Conservation (phyloP, 345 rosid species). For the Xanthoceras sorbifolium region DNA sequence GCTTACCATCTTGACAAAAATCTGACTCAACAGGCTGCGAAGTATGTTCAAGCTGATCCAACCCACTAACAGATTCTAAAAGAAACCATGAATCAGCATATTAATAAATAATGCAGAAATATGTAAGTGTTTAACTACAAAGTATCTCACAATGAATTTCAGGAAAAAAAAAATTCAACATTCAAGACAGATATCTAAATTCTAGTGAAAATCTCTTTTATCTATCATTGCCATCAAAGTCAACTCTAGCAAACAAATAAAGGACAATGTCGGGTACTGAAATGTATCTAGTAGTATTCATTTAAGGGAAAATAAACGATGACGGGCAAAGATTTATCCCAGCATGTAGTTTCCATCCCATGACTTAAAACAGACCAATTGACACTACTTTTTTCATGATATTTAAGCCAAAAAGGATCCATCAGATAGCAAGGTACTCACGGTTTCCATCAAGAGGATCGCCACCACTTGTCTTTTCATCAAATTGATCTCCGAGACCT, state of each 20-base stretch:
- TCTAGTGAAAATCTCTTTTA: background rate
- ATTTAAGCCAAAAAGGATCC: background rate
- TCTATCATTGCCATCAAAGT: background rate
- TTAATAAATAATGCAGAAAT: background rate
- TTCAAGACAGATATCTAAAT: background rate
- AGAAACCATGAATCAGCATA: background rate
- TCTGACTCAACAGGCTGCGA: constrained; percentile 59
- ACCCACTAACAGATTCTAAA: constrained; percentile 58
- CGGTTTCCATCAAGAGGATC: constrained; percentile 51
- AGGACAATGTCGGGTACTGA: background rate
- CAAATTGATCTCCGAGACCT: constrained; percentile 45
- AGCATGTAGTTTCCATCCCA: constrained; percentile 3
- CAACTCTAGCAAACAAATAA: background rate
- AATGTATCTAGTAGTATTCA: background rate
- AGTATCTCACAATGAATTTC: background rate
- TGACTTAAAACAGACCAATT: constrained; percentile 8
- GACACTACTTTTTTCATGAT: background rate
- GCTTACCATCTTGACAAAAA: constrained; percentile 77
- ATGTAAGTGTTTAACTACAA: background rate
- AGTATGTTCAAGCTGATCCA: constrained; percentile 57
- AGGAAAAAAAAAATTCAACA: background rate
- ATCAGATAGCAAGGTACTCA: constrained; percentile 43
- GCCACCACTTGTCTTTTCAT: constrained; percentile 39
- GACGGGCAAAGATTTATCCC: background rate
- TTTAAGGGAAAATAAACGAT: background rate